phyloP scores from a whole-genome alignment of 2,329 filamentous ascomycete species.

The Trichoderma cornu-damae region DNA sequence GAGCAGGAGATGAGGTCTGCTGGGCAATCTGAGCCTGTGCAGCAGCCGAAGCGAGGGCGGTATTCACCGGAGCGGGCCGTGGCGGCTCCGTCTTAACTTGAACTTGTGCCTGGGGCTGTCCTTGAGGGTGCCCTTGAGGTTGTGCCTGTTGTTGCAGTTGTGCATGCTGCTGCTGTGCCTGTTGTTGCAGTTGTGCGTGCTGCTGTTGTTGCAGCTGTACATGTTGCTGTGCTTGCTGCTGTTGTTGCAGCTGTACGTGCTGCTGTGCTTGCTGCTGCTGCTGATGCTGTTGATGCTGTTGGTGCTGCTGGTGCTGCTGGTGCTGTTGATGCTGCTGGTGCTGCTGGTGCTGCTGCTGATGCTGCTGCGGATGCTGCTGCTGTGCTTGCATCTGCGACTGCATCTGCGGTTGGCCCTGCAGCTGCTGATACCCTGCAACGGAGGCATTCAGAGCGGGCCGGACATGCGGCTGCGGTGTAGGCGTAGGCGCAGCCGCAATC shows the following conservation, averaged over 20 bases:
- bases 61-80: constrained; percentile 45
- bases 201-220: constrained; percentile 17
- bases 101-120: constrained; percentile 19
- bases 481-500: constrained; percentile 22
- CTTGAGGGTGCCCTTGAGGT: constrained; percentile 21
- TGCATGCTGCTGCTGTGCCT: constrained; percentile 25
- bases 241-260: constrained; percentile 31
- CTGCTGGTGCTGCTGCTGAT: constrained; percentile 25
- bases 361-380: constrained; percentile 23
- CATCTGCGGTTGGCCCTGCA: constrained; percentile 21
- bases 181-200: constrained; percentile 23
- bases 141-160: constrained; percentile 21
- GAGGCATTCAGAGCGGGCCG: constrained; percentile 27
- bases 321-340: constrained; percentile 28
- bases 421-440: constrained; percentile 25
- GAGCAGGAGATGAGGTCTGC: constrained; percentile 42
- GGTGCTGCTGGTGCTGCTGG: constrained; percentile 18
- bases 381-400: constrained; percentile 13
- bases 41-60: constrained; percentile 37
- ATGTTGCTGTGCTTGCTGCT: too few species aligned
- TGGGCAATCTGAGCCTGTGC: constrained; percentile 35
- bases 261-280: constrained; percentile 21
- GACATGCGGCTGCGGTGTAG: constrained; percentile 25
- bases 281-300: constrained; percentile 20
- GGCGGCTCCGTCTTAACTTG: constrained; percentile 31